These are phyloP conservation scores for Malassezia vespertilionis DNA, from an alignment of 1,284 basidiomycete species.

Conservation along the genomic window DNA sequence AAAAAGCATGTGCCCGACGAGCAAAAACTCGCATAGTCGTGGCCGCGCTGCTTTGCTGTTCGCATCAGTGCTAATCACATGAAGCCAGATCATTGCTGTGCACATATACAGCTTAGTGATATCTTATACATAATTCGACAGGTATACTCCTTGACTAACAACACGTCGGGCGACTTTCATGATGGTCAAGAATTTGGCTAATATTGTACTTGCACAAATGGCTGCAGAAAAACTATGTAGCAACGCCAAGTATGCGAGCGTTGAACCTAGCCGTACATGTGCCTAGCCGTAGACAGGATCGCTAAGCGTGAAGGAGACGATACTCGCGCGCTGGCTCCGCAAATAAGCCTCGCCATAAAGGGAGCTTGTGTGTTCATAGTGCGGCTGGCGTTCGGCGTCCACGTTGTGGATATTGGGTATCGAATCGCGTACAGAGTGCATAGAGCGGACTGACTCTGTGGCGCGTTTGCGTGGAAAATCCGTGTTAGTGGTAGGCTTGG, in stretches of 20 bases:
- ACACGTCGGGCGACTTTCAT: neutral
- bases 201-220: neutral
- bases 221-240: neutral
- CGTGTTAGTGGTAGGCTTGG: neutral
- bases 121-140: neutral
- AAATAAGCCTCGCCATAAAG: neutral
- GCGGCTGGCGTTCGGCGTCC: neutral
- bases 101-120: neutral
- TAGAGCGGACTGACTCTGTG: neutral
- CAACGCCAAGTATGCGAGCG: neutral
- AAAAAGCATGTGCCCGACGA: neutral
- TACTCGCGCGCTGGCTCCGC: slow-evolving; percentile 4
- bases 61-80: neutral
- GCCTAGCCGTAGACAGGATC: neutral
- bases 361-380: neutral
- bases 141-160: neutral
- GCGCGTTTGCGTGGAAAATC: neutral
- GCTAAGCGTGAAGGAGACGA: neutral
- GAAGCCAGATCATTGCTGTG: neutral
- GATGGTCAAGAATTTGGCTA: neutral
- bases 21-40: neutral
- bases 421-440: neutral
- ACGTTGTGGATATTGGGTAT: neutral
- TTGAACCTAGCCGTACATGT: neutral
- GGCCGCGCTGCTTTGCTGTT: neutral